Conservation (phyloP, 1,284 basidiomycete genomes). For the Afroboletus lepidellus region DNA sequence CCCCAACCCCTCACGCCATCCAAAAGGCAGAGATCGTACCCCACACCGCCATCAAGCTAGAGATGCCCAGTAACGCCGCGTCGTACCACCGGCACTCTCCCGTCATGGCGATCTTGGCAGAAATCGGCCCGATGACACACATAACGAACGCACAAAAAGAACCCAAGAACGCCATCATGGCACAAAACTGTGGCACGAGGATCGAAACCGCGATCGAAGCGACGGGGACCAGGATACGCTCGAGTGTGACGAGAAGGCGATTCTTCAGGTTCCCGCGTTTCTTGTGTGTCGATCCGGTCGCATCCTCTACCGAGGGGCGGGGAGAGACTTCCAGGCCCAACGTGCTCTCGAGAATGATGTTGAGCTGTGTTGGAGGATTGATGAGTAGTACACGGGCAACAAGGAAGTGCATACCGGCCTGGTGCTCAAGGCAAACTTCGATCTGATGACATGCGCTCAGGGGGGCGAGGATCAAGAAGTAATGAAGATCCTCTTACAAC, state of each 20-base stretch:
- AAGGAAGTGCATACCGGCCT: conserved; percentile 64
- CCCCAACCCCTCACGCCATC: conserved; percentile 30
- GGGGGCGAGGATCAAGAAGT: not conserved
- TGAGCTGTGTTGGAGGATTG: conserved; percentile 48
- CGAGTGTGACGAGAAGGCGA: conserved; percentile 46
- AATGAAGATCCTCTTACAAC: conserved; percentile 45
- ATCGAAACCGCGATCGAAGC: conserved; percentile 72
- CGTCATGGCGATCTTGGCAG: conserved; percentile 58
- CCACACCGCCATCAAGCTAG: conserved; percentile 68
- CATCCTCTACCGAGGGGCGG: conserved; percentile 40
- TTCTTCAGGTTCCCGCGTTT: conserved; percentile 33
- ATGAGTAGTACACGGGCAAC: not conserved
- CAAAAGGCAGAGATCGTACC: conserved; percentile 75
- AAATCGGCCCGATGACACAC: conserved; percentile 78
- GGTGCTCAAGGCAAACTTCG: conserved; percentile 86
- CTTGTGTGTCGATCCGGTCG: conserved; percentile 19
- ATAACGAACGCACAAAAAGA: conserved; percentile 85
- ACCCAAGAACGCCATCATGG: conserved; percentile 89
- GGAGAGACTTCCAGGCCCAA: conserved; percentile 59
- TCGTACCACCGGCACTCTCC: conserved; percentile 53
- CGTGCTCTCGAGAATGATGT: conserved; percentile 75
- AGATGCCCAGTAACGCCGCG: conserved; percentile 51
- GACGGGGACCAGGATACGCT: conserved; percentile 60
- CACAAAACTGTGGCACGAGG: conserved; percentile 81
- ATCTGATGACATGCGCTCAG: conserved; percentile 40